These are phyloP conservation scores for Coccomyxa subellipsoidea DNA, from an alignment of 163 green algal species.

Conservation along the genomic window DNA sequence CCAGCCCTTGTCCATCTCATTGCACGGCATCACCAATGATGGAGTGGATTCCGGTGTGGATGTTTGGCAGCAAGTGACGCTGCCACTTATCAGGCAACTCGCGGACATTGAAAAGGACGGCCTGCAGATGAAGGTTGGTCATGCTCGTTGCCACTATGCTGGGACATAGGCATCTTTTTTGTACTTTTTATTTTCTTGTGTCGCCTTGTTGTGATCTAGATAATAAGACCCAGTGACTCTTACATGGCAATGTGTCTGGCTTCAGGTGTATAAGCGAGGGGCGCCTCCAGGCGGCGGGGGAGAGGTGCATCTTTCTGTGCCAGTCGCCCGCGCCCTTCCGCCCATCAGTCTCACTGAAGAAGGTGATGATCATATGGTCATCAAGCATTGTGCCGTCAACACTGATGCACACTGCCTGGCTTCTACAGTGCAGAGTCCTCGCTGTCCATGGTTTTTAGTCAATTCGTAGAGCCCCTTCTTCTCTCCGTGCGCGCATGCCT, in stretches of 20 bases:
- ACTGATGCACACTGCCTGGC: too few species aligned
- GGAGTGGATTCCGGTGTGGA: constrained; percentile 81
- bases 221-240: not conserved
- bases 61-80: constrained; percentile 81
- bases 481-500: too few species aligned
- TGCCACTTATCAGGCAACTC: constrained; percentile 80
- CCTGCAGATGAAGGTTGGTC: constrained; percentile 62
- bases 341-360: constrained; percentile 72
- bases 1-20: constrained; percentile 80
- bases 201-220: not conserved
- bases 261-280: not conserved
- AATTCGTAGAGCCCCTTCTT: too few species aligned
- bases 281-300: constrained; percentile 52
- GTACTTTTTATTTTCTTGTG: not conserved
- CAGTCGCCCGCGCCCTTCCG: constrained; percentile 58
- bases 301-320: constrained; percentile 78
- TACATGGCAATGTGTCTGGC: not conserved
- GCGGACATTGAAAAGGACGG: constrained; percentile 61
- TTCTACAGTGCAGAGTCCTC: too few species aligned
- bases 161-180: too few species aligned
- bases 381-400: not conserved
- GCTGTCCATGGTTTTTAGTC: too few species aligned
- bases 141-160: too few species aligned
- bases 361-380: constrained; percentile 27
- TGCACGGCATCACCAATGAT: constrained; percentile 93